A percentile compares a stretch with the other conserved stretches of the same genome.
Conservation (phyloP, 345 rosid genomes). For the Sisymbrium irio region DNA sequence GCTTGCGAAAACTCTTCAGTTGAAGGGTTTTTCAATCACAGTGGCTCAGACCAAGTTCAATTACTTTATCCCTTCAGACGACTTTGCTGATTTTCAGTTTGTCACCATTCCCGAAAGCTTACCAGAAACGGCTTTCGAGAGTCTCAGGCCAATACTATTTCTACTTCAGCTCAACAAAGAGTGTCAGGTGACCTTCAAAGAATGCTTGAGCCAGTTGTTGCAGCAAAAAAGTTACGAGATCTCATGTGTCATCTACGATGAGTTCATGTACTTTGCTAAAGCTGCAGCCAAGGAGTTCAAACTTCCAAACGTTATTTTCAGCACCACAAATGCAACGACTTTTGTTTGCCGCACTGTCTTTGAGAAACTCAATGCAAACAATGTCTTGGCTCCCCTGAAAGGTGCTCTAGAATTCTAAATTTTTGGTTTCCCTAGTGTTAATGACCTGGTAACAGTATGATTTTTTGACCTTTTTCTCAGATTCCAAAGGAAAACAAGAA, state of each 20-base stretch:
- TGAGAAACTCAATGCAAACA: not conserved
- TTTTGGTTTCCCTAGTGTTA: not conserved
- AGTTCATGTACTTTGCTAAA: constrained; percentile 26
- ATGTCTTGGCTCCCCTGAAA: not conserved
- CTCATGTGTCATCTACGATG: constrained; percentile 42
- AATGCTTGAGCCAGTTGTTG: not conserved
- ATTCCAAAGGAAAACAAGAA: too few species aligned
- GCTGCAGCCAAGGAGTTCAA: constrained; percentile 3
- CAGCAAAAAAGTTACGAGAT: constrained; percentile 18
- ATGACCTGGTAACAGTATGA: not conserved
- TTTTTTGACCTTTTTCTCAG: too few species aligned
- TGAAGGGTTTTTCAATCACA: constrained; percentile 27
- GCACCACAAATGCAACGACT: constrained; percentile 22
- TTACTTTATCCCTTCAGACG: constrained; percentile 2
- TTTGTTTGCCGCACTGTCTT: constrained; percentile 10
- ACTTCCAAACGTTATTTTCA: constrained; percentile 13
- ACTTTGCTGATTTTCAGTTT: constrained; percentile 8
- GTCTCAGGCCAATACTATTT: not conserved
- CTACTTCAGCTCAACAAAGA: constrained; percentile 8
- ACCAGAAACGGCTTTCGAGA: not conserved
- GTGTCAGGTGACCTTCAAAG: constrained; percentile 8
- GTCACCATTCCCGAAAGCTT: constrained; percentile 18
- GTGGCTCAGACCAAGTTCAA: constrained; percentile 21
- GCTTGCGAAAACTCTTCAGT: constrained; percentile 47
- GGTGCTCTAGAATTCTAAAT: not conserved